Percentiles rank a stretch among this genome's conserved stretches.
phyloP scores from a whole-genome alignment of 192 early-diverging fungal species.

The Coemansia sp. region DNA sequence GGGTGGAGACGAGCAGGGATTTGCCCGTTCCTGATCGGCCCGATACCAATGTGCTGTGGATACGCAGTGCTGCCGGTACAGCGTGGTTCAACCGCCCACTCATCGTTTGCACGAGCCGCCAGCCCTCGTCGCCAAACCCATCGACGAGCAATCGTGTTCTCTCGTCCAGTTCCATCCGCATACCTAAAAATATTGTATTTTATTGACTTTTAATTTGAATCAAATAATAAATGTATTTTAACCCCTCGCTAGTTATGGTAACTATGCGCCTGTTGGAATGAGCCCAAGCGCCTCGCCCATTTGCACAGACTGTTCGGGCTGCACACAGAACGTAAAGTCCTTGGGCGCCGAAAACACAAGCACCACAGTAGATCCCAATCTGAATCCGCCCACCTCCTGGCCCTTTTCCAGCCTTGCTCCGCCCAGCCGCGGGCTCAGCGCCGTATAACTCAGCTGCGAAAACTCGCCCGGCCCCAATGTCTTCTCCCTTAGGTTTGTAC shows the following conservation, averaged over 20 bases:
- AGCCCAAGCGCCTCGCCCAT: slow-evolving; percentile 81
- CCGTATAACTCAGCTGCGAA: slow-evolving; percentile 72
- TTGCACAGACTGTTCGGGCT: slow-evolving; percentile 71
- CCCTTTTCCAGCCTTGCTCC: slow-evolving; percentile 73
- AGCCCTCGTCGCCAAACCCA: slow-evolving; percentile 47
- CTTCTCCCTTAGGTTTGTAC: slow-evolving; percentile 63
- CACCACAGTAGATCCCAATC: slow-evolving; percentile 92
- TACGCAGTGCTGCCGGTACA: slow-evolving; percentile 8
- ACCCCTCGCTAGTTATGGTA: too few relatives aligned
- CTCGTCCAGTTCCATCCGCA: not conserved
- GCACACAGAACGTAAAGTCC: slow-evolving; percentile 73
- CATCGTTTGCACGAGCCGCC: slow-evolving; percentile 25
- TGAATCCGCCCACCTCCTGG: slow-evolving; percentile 95
- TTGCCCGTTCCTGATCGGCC: slow-evolving; percentile 54
- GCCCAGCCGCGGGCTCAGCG: slow-evolving; percentile 58
- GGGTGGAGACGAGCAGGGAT: slow-evolving; percentile 25
- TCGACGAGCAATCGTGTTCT: slow-evolving; percentile 11
- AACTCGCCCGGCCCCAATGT: slow-evolving; percentile 67
- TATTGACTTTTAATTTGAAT: not conserved
- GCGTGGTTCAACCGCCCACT: slow-evolving; percentile 12
- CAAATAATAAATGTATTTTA: not conserved
- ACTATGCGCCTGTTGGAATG: not conserved
- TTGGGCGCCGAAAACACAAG: slow-evolving; percentile 95
- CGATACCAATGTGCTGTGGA: slow-evolving; percentile 39
- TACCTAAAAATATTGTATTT: not conserved